Evolutionary conservation across 2,329 filamentous ascomycete genomes (phyloP).

Genomic region (Fusarium nodosum): DNA sequence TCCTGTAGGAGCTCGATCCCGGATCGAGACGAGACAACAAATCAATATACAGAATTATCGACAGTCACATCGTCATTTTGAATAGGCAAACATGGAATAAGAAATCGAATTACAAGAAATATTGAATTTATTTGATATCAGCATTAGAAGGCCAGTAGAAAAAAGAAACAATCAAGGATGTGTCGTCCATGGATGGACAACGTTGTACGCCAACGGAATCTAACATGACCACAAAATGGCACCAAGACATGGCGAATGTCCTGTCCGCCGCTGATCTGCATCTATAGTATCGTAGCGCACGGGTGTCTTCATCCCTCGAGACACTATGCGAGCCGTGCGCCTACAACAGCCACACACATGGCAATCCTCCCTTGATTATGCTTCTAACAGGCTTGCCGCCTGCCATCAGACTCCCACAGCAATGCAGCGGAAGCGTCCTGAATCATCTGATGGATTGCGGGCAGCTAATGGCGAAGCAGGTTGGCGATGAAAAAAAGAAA

Average conservation of each 20-base stretch:
- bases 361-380: slow-evolving; percentile 37
- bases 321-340: slow-evolving; percentile 42
- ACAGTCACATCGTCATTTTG: background rate
- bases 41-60: background rate
- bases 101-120: slow-evolving; percentile 46
- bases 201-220: slow-evolving; percentile 46
- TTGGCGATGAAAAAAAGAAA: slow-evolving; percentile 55
- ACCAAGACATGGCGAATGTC: slow-evolving; percentile 24
- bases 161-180: slow-evolving; percentile 59
- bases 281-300: slow-evolving; percentile 39
- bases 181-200: slow-evolving; percentile 51
- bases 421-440: slow-evolving; percentile 28
- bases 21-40: slow-evolving; percentile 5
- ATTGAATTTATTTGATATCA: slow-evolving; percentile 68
- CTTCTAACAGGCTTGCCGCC: slow-evolving; percentile 38
- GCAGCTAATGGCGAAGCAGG: slow-evolving; percentile 37
- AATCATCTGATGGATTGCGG: slow-evolving; percentile 44
- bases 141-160: slow-evolving; percentile 74
- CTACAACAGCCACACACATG: slow-evolving; percentile 41
- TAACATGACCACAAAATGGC: slow-evolving; percentile 41
- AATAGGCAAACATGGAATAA: background rate
- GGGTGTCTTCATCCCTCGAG: slow-evolving; percentile 41
- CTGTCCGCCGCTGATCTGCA: slow-evolving; percentile 41
- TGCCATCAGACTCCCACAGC: slow-evolving; percentile 33
- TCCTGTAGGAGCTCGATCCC: background rate